These are phyloP conservation scores for Termitomyces sp. DNA, from an alignment of 768 basidiomycete species.

Conservation along the genomic window DNA sequence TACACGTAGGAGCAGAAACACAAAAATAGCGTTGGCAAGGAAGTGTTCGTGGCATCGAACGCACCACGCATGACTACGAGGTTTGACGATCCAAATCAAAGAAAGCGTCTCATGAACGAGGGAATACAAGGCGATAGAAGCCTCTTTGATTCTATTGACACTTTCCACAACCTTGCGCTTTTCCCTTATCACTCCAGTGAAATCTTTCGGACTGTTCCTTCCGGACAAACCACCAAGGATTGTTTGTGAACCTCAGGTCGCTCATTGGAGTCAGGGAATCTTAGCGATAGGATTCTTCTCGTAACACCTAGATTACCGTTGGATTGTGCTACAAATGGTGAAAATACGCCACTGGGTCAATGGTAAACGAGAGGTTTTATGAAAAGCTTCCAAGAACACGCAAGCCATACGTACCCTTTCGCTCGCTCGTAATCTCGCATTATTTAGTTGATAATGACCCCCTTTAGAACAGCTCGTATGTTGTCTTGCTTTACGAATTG, in stretches of 20 bases:
- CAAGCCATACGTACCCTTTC: background rate
- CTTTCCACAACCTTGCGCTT: background rate
- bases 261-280: background rate
- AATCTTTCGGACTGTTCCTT: background rate
- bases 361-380: background rate
- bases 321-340: background rate
- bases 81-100: background rate
- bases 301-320: background rate
- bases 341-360: slow-evolving; percentile 4
- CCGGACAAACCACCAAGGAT: background rate
- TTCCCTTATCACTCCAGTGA: background rate
- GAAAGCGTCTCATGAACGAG: background rate
- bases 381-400: background rate
- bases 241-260: background rate
- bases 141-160: no score
- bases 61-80: background rate
- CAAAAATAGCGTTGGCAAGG: background rate
- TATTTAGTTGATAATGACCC: background rate
- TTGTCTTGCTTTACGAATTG: background rate
- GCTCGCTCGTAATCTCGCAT: background rate
- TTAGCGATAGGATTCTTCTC: background rate
- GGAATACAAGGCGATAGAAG: background rate
- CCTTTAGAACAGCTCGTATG: background rate
- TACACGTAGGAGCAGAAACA: background rate
- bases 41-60: background rate